Conservation (phyloP, 1,284 basidiomycete species). For the Fomitopsis palustris region DNA sequence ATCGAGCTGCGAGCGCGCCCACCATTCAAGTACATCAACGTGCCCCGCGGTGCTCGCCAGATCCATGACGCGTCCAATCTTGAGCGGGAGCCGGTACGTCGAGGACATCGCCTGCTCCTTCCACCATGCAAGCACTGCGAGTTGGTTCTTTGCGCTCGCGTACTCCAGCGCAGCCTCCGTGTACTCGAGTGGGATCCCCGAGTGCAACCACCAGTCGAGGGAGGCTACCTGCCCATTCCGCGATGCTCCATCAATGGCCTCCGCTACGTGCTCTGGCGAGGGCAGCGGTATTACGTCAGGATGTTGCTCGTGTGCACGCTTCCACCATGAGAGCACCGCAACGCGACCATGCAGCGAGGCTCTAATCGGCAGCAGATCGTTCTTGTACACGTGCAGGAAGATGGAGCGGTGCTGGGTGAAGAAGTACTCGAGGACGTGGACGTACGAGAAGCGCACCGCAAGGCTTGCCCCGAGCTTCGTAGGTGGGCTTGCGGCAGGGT, state of each 20-base stretch:
- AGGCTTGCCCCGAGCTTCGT: constrained; percentile 64
- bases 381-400: constrained; percentile 58
- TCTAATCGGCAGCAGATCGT: constrained; percentile 66
- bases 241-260: constrained; percentile 71
- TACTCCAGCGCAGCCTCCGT: constrained; percentile 73
- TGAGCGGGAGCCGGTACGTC: constrained; percentile 48
- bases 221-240: constrained; percentile 61
- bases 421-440: constrained; percentile 70
- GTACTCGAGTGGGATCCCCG: constrained; percentile 58
- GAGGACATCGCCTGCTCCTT: constrained; percentile 30
- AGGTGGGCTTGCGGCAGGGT: constrained; percentile 51
- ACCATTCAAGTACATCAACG: constrained; percentile 75
- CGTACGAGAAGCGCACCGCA: constrained; percentile 70
- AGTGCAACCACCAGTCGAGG: constrained; percentile 69
- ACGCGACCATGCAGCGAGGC: constrained; percentile 72
- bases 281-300: constrained; percentile 54
- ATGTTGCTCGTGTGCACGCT: constrained; percentile 55
- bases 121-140: constrained; percentile 80
- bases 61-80: constrained; percentile 79
- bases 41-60: constrained; percentile 72
- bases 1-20: constrained; percentile 71
- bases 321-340: constrained; percentile 79
- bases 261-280: constrained; percentile 46
- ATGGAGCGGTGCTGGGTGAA: constrained; percentile 57
- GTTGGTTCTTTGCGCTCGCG: constrained; percentile 70